Evolutionary conservation across 495 filamentous ascomycete genomes (phyloP), one percentile per base, ranked within the genome.

Genomic region (Zalerion maritima): DNA sequence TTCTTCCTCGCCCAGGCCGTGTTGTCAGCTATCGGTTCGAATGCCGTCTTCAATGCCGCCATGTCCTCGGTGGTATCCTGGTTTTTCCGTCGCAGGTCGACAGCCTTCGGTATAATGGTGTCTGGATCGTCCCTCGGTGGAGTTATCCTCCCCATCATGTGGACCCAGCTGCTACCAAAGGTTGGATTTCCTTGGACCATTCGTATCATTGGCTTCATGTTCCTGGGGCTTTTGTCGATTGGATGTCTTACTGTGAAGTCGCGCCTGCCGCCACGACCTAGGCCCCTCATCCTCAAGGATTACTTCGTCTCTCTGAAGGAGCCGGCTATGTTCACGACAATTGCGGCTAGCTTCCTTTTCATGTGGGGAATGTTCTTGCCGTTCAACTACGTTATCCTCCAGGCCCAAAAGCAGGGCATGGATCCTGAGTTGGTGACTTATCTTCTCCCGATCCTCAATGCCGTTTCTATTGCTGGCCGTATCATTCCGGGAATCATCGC

Each of bases 101-200:
- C 76, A 5, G 78, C 82, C 1, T 60, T 81, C 18, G 81, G 81
- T 1, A 52, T 85, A 27, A 70, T 72, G 40, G 64, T 72, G 1
- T 58, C 72, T 2, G 81, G 80, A 0, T 73, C 70, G 0, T 75
- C 69, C 8, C 43, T 84, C 4, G 75, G 77, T 2, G 78, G 77
- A 12, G 64, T 80, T 18, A 59, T 81, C 8, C 60, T 78, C 21
- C 73, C 72, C 4, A 84, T 86, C 46, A 75, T 85, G 67, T 65
- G 83, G 23, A 45, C 65, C 6, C 58, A 65, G 12, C 48, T 84
- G 12, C 71, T 85, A 37, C 60, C 55, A 0, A 28, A 53, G 14
- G 62, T 81, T 26, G 80, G 77, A 5, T 87, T 80, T 36, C 52
- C 56, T 2, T 89, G 81, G 81, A 62, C 80, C 2, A 73, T 86